Evolutionary conservation across 179 eudicot species (phyloP).

Genomic region (Camellia oleifera): DNA sequence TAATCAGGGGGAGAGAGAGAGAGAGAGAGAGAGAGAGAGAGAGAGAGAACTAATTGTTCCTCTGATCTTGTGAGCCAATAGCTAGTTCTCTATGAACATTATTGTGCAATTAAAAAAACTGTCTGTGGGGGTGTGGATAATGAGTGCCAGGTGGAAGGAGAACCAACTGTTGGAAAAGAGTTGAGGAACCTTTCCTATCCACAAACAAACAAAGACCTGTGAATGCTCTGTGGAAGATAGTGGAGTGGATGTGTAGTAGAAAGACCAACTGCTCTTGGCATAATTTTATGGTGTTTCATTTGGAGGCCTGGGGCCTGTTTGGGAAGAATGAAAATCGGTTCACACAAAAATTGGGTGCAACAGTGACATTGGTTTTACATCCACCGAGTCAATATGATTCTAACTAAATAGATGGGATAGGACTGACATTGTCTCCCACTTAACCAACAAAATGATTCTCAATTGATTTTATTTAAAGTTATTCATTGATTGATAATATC

Average conservation of each 20-base stretch:
- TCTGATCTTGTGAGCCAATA: background rate
- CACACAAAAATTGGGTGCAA: too few relatives aligned
- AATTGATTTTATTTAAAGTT: too few relatives aligned
- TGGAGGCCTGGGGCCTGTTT: background rate
- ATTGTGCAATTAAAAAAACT: background rate
- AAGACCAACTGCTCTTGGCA: background rate
- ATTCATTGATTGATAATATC: too few relatives aligned
- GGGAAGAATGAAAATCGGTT: background rate
- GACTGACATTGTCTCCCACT: too few relatives aligned
- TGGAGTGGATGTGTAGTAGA: slow-evolving; percentile 13
- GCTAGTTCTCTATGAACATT: slow-evolving; percentile 12
- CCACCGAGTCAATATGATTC: background rate
- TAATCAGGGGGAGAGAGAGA: background rate
- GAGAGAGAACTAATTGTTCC: too few relatives aligned
- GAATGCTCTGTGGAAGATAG: slow-evolving; percentile 46
- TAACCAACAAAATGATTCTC: too few relatives aligned
- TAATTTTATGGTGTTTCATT: background rate
- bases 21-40: too few relatives aligned
- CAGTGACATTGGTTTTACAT: too few relatives aligned
- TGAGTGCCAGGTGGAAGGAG: slow-evolving; percentile 8
- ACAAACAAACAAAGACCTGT: slow-evolving; percentile 44
- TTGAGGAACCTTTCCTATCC: slow-evolving; percentile 12
- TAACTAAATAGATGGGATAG: too few relatives aligned
- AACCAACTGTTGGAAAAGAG: slow-evolving; percentile 6
- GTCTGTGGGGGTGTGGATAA: slow-evolving; percentile 16